Base-by-base conservation (phyloP, 768 basidiomycete species). In the Suillus plorans region DNA sequence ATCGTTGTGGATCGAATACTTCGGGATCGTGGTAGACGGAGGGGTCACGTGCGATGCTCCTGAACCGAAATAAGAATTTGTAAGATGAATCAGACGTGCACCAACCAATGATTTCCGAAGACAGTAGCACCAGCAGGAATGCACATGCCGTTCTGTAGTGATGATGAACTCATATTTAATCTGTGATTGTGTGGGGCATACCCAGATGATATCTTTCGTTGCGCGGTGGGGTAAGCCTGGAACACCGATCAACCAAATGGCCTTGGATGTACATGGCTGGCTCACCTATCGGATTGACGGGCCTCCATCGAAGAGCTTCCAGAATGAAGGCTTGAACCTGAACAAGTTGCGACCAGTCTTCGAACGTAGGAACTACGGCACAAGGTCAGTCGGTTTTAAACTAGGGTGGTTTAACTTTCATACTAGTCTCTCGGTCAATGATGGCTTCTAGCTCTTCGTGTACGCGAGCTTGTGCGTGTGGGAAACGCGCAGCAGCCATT, bases 11-110 rank as follows among this genome's bases (percentile, higher is more conserved):
- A 42, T 83, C 72, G 71, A 88, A 86, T n/a, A 52, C 66, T 63
- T 88, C 84, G 1, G 85, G 85, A 53, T 87, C 79, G 0, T 81
- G 80, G 72, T 83, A 86, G 31, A 80, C 73, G 7, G 68, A 70
- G 0, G 86, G 85, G 66, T 86, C 85, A 28, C 83, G 80, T 4
- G 80, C 81, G 16, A 86, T 79, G 1, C 82, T 76, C 82, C 79
- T 78, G 28, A 45, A 52, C 18, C 14, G 9, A 59, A 31, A 18
- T 59, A 41, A 59, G 1, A 20, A 1, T 20, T 20, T 59, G 39
- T 28, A 13, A 14, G 16, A 55, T 13, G 8, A 60, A 20, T 3
- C 5, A 1, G 18, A 4, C 5, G 18, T 13, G 3, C 41, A 53
- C 68, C 34, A 22, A 71, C 78, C 78, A 77, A 47, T 70, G 70